Evolutionary conservation across 179 eudicot species (phyloP), one percentile per base, ranked within the genome.

Genomic region (Gypsophila paniculata): DNA sequence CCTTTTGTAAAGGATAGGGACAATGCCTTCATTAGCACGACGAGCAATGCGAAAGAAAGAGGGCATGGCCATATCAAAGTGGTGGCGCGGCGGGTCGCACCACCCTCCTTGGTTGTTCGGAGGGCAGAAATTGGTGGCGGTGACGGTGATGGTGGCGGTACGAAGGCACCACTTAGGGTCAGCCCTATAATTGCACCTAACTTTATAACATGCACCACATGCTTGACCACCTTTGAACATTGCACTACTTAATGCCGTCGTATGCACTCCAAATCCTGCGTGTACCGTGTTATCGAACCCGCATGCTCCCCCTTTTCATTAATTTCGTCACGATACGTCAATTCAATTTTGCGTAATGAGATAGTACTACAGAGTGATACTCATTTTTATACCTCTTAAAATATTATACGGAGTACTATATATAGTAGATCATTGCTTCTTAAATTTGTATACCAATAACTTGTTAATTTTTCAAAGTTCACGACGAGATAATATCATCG

Each of bases 111-210:
- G 82, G 78, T 89, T 78, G 80, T 89, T 91, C 0, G 95, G 78
- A 12, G 95, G 95, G 85, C 97, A 89, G 72, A 91, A 89, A 76
- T 91, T 89, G 75, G 97, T 89, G 76, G 92, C 90, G 0, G 95
- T 89, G 4, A 91, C 75, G 2, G 83, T 82, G 57, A 86, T 78
- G 0, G 48, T 22, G 0, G 68, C 77, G 0, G 69, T 22, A 0
- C 75, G 83, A 60, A 84, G 77, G 55, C 96, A 90, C 96, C 93
- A 90, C 29, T 82, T 74, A 0, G 81, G 88, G 73, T 86, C 88
- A 15, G 72, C 71, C 72, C 32, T 77, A 55, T 62, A 74, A 77
- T 88, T 71, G 60, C 96, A 90, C 48, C 6, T 76, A 8, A 90
- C 80, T 75, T 77, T 80, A 76, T 88, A 86, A 70, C 93, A 90